These are phyloP conservation scores for Durotheca rogersii DNA, from an alignment of 495 filamentous ascomycete species.

Conservation along the genomic window DNA sequence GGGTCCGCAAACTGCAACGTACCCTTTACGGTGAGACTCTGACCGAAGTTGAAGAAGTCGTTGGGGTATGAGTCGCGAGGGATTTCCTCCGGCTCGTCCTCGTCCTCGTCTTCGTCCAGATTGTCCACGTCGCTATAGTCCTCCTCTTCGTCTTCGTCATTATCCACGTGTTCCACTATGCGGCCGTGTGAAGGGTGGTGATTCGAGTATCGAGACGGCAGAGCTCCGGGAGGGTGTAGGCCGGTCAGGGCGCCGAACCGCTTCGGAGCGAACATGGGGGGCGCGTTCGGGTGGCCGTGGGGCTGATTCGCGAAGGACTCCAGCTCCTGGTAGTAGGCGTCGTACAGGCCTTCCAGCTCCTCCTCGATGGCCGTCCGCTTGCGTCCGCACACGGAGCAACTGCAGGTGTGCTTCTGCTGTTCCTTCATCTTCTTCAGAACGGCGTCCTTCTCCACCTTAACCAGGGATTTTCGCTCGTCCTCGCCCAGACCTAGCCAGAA, in stretches of 20 bases:
- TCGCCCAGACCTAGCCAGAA: conserved; percentile 98
- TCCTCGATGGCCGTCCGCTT: conserved; percentile 98
- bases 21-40: conserved; percentile 97
- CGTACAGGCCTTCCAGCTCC: conserved; percentile 97
- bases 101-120: conserved; percentile 64
- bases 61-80: conserved; percentile 65
- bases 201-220: conserved; percentile 48
- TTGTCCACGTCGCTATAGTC: conserved; percentile 56
- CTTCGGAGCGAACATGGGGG: conserved; percentile 66
- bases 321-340: conserved; percentile 97
- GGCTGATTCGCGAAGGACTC: conserved; percentile 96
- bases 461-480: conserved; percentile 85
- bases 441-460: conserved; percentile 98
- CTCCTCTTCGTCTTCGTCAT: conserved; percentile 69
- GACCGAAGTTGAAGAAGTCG: conserved; percentile 97
- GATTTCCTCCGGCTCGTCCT: conserved; percentile 58
- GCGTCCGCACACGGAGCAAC: conserved; percentile 93
- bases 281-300: conserved; percentile 55
- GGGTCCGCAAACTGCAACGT: conserved; percentile 36
- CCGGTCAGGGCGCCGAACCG: conserved; percentile 57
- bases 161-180: conserved; percentile 60
- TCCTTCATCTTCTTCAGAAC: conserved; percentile 99
- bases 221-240: conserved; percentile 47
- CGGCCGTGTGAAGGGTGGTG: conserved; percentile 54
- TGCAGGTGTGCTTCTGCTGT: conserved; percentile 98